Conservation (phyloP, 2,329 filamentous ascomycete genomes). For the Ophiostoma pallidulum region DNA sequence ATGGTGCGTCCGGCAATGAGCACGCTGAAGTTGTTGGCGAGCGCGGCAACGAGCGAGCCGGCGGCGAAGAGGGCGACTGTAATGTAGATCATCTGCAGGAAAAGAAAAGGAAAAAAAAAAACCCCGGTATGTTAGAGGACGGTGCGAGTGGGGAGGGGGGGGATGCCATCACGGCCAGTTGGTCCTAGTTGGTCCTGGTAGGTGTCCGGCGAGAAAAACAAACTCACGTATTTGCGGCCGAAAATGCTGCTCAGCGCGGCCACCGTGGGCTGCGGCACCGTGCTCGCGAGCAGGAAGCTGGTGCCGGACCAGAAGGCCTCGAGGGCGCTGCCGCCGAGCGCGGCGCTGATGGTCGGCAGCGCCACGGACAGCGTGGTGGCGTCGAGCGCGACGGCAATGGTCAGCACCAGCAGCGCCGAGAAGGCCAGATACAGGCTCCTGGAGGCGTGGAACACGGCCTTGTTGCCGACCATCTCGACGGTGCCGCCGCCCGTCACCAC, state of each 20-base stretch:
- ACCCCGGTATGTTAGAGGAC: too few species aligned
- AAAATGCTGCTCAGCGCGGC: constrained; percentile 19
- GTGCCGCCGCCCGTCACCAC: constrained; percentile 10
- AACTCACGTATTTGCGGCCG: constrained; percentile 17
- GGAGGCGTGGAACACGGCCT: constrained; percentile 24
- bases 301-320: constrained; percentile 66
- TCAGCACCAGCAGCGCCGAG: constrained; percentile 41
- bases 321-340: constrained; percentile 42
- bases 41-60: constrained; percentile 24
- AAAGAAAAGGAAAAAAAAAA: constrained; percentile 39
- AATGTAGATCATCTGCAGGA: constrained; percentile 13
- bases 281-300: constrained; percentile 57
- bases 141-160: too few species aligned
- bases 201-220: too few species aligned
- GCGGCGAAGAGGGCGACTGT: constrained; percentile 13
- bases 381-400: constrained; percentile 54
- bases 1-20: constrained; percentile 27
- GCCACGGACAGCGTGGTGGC: constrained; percentile 57
- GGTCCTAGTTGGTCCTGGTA: too few species aligned
- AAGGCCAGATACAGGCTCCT: constrained; percentile 38
- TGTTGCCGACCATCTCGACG: constrained; percentile 16
- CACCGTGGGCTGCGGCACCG: constrained; percentile 45
- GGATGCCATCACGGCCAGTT: too few species aligned
- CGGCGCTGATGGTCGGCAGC: constrained; percentile 40
- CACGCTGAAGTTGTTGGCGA: constrained; percentile 22